Evolutionary conservation across 1,284 basidiomycete genomes (phyloP), one percentile per base, ranked within the genome.

Genomic region (Cryptococcus sp.): DNA sequence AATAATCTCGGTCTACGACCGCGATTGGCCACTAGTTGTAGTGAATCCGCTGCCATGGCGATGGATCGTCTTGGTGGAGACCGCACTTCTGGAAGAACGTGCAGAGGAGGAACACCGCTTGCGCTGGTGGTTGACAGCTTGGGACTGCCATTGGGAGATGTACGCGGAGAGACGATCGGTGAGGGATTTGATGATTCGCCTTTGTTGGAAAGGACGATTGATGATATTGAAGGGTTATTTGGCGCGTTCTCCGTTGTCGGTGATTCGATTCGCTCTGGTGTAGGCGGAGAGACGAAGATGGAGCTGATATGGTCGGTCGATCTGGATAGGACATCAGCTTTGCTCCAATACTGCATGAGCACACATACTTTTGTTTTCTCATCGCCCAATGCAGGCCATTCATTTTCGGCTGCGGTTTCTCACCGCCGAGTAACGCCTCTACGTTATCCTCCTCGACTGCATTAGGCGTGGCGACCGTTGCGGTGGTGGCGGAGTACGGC

Each of bases 21-120:
- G 23, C 75, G 55, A 54, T 60, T 47, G 58, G 57, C 46, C 5
- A 48, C 38, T 17, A 73, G 20, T 40, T 62, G 61, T 16, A 71
- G 47, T 25, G 70, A 67, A 52, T 73, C 69, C 16, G 69, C 48
- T 22, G 65, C 54, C 62, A 70, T 64, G 51, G 67, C 62, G 19
- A 71, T 53, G 16, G 58, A 63, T 38, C 69, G 66, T 16, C 68
- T 65, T 1, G 75, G 74, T 13, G 74, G 72, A 1, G 75, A 77
- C 20, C 77, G 70, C 23, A 78, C 75, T 54, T 75, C 73, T 3
- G 77, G 75, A 5, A 78, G 58, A 27, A 75, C 74, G n/a, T 74
- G 72, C 3, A 68, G 23, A 13, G 70, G 31, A 35, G 31, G 64
- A 10, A 72, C 42, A 13, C 67, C 56, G n/a, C 60, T 45, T 4